A percentile compares a stretch with the other conserved stretches of the same genome.
These are phyloP conservation scores for Collybia sp. DNA, from an alignment of 768 basidiomycete genomes.

Conservation along the genomic window DNA sequence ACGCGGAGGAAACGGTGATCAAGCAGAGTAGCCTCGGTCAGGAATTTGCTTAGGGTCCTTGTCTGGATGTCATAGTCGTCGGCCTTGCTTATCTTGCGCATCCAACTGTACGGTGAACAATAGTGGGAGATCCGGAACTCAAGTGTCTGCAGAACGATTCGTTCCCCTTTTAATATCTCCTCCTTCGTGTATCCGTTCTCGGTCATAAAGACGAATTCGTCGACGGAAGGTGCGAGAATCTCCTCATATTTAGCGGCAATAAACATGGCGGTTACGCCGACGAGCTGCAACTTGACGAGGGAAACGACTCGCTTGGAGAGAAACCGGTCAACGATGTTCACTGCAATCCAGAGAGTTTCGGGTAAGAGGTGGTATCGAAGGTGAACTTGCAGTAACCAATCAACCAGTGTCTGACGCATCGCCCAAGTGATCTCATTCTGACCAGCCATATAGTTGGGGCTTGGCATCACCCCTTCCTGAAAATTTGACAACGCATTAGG, in stretches of 20 bases:
- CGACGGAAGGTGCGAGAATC: slow-evolving; percentile 92
- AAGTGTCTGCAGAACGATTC: slow-evolving; percentile 91
- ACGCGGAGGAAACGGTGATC: slow-evolving; percentile 91
- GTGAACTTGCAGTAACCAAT: slow-evolving; percentile 98
- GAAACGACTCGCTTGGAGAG: slow-evolving; percentile 85
- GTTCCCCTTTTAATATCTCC: slow-evolving; percentile 97
- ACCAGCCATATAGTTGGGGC: slow-evolving; percentile 87
- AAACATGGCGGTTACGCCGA: slow-evolving; percentile 99
- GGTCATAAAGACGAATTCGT: slow-evolving; percentile 99
- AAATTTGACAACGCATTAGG: not conserved
- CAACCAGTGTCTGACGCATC: slow-evolving; percentile 95
- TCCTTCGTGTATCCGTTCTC: slow-evolving; percentile 92
- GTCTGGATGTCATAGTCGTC: slow-evolving; percentile 99
- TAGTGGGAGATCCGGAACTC: slow-evolving; percentile 96
- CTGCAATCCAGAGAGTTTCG: slow-evolving; percentile 97
- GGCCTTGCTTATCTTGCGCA: slow-evolving; percentile 96
- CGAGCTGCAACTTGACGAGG: slow-evolving; percentile 88
- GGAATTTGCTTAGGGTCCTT: slow-evolving; percentile 93
- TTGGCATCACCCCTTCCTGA: slow-evolving; percentile 86
- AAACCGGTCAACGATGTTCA: slow-evolving; percentile 96
- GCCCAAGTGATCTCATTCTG: slow-evolving; percentile 91
- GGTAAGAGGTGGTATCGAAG: slow-evolving; percentile 98
- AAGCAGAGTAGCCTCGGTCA: slow-evolving; percentile 92
- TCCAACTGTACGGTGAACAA: slow-evolving; percentile 99
- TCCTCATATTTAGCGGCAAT: slow-evolving; percentile 99